phyloP scores from a whole-genome alignment of 345 rosid genomes.

The Noccaea caerulescens region DNA sequence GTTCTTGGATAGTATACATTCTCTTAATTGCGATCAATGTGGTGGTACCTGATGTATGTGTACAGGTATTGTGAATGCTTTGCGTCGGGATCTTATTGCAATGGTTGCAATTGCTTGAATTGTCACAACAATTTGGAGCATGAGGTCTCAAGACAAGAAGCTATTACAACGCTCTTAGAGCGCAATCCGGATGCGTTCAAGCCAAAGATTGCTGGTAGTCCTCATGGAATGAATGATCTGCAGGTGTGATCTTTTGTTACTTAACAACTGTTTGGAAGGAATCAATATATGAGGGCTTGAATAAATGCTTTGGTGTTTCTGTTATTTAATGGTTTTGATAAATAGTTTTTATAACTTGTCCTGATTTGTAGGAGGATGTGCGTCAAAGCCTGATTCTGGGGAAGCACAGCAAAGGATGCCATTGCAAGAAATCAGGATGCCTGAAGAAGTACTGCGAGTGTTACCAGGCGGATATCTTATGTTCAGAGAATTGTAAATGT shows the following conservation, averaged over 20 bases:
- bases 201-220: conserved; percentile 72
- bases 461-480: conserved; percentile 76
- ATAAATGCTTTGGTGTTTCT: conserved; percentile 8
- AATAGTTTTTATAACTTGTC: background rate
- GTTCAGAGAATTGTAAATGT: conserved; percentile 90
- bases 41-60: background rate
- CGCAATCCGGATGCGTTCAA: conserved; percentile 82
- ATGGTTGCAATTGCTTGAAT: conserved; percentile 79
- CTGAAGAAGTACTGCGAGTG: conserved; percentile 95
- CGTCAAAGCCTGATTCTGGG: conserved; percentile 53
- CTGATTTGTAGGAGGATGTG: conserved; percentile 55
- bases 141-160: conserved; percentile 62
- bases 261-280: background rate
- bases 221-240: conserved; percentile 54
- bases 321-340: conserved; percentile 4
- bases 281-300: background rate
- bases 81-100: conserved; percentile 70
- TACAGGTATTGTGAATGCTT: conserved; percentile 92
- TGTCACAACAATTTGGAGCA: conserved; percentile 77
- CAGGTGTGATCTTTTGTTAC: conserved; percentile 47
- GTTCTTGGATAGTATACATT: background rate
- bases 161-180: conserved; percentile 58
- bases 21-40: background rate
- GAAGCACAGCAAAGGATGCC: conserved; percentile 89
- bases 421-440: conserved; percentile 89